phyloP scores from a whole-genome alignment of 2,329 filamentous ascomycete genomes.

The Colletotrichum brevisporum region DNA sequence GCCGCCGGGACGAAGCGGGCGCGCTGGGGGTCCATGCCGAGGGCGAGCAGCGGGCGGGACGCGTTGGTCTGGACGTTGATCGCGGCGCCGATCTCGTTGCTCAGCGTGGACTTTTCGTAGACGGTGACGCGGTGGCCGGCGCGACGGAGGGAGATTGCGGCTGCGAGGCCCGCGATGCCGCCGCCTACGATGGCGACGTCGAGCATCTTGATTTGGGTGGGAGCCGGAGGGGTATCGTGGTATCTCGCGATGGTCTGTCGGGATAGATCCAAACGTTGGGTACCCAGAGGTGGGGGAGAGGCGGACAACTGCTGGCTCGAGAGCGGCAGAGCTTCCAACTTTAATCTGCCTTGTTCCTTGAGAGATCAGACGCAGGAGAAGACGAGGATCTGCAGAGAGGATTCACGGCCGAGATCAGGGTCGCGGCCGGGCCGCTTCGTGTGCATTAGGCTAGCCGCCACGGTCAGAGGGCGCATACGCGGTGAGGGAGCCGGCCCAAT shows the following conservation, averaged over 20 bases:
- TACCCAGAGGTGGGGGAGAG: neutral
- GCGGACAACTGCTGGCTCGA: neutral
- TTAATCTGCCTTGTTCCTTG: neutral
- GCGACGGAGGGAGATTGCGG: constrained; percentile 51
- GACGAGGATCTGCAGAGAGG: neutral
- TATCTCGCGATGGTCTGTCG: neutral
- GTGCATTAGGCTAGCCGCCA: neutral
- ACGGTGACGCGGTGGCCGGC: constrained; percentile 51
- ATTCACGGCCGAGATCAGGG: neutral
- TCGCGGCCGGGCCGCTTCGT: neutral
- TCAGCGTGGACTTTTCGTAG: constrained; percentile 55
- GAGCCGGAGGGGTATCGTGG: neutral
- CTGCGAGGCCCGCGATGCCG: constrained; percentile 54
- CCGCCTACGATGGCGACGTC: constrained; percentile 50
- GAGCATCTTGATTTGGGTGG: constrained; percentile 35
- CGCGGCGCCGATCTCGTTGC: constrained; percentile 56
- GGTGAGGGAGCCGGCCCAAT: constrained; percentile 3
- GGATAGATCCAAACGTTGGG: neutral
- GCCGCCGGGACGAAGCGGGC: constrained; percentile 47
- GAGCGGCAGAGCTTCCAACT: constrained; percentile 4
- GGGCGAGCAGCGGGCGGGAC: constrained; percentile 50
- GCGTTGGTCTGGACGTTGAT: constrained; percentile 57
- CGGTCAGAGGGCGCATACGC: neutral
- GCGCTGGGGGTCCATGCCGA: constrained; percentile 51
- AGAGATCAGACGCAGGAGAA: neutral